These are phyloP conservation scores for Arthrinium puccinioides DNA, from an alignment of 2,329 filamentous ascomycete species.

Conservation along the genomic window DNA sequence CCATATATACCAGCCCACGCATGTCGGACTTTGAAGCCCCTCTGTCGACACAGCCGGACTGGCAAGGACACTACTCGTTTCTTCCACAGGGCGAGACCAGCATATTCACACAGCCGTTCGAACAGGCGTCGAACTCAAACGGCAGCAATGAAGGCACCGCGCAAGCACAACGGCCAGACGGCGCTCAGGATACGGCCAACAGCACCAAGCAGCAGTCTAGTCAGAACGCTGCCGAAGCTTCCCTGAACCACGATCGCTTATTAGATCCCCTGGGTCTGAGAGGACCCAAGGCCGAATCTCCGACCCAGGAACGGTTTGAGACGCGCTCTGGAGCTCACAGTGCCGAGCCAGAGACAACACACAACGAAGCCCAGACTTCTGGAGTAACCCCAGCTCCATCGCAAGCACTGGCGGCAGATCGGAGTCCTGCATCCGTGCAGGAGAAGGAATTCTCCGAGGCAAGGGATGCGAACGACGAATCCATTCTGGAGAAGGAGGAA, in stretches of 20 bases:
- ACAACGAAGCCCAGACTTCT: slow-evolving; percentile 24
- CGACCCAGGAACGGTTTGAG: slow-evolving; percentile 27
- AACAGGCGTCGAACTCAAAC: slow-evolving; percentile 28
- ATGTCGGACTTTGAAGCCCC: slow-evolving; percentile 52
- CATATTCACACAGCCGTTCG: slow-evolving; percentile 37
- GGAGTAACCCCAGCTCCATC: neutral
- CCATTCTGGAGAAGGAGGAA: slow-evolving; percentile 35
- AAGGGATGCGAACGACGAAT: slow-evolving; percentile 28
- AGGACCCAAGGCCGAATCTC: slow-evolving; percentile 31
- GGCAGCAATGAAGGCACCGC: slow-evolving; percentile 24
- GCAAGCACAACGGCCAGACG: slow-evolving; percentile 27
- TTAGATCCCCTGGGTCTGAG: slow-evolving; percentile 34
- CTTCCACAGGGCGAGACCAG: slow-evolving; percentile 36
- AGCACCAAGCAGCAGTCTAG: slow-evolving; percentile 56
- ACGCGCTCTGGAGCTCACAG: slow-evolving; percentile 24
- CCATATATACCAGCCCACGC: slow-evolving; percentile 40
- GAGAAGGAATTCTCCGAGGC: no score
- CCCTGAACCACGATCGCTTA: slow-evolving; percentile 26
- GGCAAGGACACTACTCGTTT: slow-evolving; percentile 49
- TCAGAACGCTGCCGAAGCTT: slow-evolving; percentile 19
- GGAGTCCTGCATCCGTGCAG: slow-evolving; percentile 21
- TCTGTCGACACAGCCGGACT: slow-evolving; percentile 47
- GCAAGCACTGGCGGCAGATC: slow-evolving; percentile 27
- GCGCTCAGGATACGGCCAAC: slow-evolving; percentile 37
- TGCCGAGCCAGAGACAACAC: slow-evolving; percentile 28